Base-by-base conservation (phyloP, 2,329 filamentous ascomycete species). In the Pseudocercospora macadamiae region DNA sequence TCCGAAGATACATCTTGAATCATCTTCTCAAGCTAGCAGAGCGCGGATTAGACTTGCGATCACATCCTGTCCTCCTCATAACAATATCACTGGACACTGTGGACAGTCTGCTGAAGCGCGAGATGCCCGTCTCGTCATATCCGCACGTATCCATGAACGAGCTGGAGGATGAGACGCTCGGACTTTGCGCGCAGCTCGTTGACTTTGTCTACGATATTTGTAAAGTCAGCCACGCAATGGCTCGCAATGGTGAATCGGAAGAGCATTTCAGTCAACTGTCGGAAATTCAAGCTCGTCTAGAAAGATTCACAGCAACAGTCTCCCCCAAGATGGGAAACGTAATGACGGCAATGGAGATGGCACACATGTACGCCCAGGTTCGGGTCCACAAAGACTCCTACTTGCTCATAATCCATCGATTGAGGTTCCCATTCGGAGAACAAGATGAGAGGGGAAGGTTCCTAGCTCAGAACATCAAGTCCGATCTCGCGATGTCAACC, bases 11-110 rank as follows among this genome's bases (percentile, higher is more conserved):
- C 34, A 49, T 51, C 2, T 25, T 59, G 16, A 32, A 36, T 3
- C 56, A 54, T 8, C 3, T 59, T 8, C 14, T 4, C n/a, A 28
- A 54, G 12, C 28, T 59, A 12, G 56, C 37, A 12, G 12, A 28
- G 5, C 25, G 9, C 28, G 51, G 14, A 25, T 7, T 45, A 4
- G 39, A 44, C 2, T 9, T 42, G 39, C 8, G 14, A 1, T 4
- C 16, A 19, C 56, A 59, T 44, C 51, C 56, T 7, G 42, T 59
- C 14, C 12, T 59, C 3, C 12, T 51, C n/a, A 54, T 32, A 3
- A 45, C 44, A 9, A 37, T 59, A 12, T 49, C 39, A 3, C 23
- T 59, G n/a, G 56, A 59, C 42, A 42, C 34, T n/a, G 21, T 32
- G 4, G 56, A 54, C 44, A 48, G 39, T 14, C 30, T 59, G 36